These are phyloP conservation scores for Fraxinus anomala DNA, from an alignment of 257 asterid species.

Conservation along the genomic window DNA sequence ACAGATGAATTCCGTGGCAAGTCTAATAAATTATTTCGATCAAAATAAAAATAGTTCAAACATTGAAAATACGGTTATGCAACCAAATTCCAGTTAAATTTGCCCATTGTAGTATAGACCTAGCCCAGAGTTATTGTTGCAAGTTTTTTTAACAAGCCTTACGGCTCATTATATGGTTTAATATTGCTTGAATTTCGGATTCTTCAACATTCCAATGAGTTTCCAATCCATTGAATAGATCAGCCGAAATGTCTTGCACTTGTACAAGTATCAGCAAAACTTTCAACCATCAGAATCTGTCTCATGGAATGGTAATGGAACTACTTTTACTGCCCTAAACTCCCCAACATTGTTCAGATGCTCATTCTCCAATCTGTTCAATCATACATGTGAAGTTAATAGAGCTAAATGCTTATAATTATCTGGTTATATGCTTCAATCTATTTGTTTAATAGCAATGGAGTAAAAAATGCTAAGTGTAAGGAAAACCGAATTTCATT, in stretches of 20 bases:
- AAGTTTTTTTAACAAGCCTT: conserved; percentile 13
- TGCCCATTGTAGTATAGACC: not conserved
- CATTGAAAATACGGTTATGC: not conserved
- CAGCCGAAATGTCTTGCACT: conserved; percentile 16
- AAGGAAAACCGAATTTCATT: not conserved
- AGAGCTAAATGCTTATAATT: not conserved
- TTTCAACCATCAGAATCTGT: conserved; percentile 52
- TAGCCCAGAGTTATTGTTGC: not conserved
- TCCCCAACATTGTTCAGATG: conserved; percentile 89
- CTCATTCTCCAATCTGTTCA: conserved; percentile 83
- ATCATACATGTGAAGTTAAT: conserved; percentile 13
- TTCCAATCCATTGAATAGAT: conserved; percentile 5
- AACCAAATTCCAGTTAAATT: not conserved
- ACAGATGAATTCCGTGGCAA: not conserved
- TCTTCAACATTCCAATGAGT: not conserved
- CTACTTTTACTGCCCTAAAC: conserved; percentile 85
- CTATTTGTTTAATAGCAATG: too few relatives aligned
- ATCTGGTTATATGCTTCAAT: too few relatives aligned
- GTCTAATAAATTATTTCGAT: conserved; percentile 3
- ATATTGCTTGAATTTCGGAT: not conserved
- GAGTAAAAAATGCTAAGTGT: too few relatives aligned
- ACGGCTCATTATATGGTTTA: conserved; percentile 19
- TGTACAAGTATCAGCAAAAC: conserved; percentile 3
- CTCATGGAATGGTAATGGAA: conserved; percentile 74
- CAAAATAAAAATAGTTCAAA: not conserved